Evolutionary conservation across 23 red algal species (phyloP).

Genomic region (Gracilariopsis chorda): DNA sequence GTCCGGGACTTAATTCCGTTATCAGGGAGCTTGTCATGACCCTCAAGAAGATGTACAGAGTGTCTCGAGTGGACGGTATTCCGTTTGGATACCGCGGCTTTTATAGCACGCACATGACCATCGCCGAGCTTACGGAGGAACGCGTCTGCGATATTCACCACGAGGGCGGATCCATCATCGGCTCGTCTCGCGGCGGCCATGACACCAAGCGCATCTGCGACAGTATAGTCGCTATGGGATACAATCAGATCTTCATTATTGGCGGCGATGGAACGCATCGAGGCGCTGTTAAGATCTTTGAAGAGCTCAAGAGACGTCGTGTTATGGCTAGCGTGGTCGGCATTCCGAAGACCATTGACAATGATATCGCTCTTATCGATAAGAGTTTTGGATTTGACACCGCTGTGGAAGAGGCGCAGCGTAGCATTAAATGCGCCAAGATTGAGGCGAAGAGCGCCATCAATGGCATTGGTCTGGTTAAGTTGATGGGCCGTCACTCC

Average conservation of each 20-base stretch:
- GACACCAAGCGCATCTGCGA: conserved; percentile 83
- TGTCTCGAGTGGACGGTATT: conserved; percentile 74
- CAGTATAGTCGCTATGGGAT: conserved; percentile 65
- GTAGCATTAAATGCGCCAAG: conserved; percentile 88
- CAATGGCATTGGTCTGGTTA: conserved; percentile 95
- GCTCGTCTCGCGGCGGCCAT: conserved; percentile 86
- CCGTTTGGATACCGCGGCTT: conserved; percentile 92
- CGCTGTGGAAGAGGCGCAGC: conserved; percentile 93
- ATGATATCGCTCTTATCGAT: conserved; percentile 97
- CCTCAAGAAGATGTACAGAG: conserved; percentile 77
- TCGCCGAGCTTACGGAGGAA: conserved; percentile 52
- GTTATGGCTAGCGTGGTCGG: conserved; percentile 71
- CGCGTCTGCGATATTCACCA: conserved; percentile 83
- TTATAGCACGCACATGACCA: conserved; percentile 70
- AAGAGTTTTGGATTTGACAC: conserved; percentile 97
- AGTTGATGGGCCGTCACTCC: conserved; percentile 93
- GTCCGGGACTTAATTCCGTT: conserved; percentile 93
- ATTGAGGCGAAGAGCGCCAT: conserved; percentile 89
- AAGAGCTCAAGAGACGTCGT: conserved; percentile 59
- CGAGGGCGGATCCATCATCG: conserved; percentile 90
- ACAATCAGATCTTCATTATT: conserved; percentile 95
- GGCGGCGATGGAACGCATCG: conserved; percentile 95
- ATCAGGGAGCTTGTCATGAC: conserved; percentile 90
- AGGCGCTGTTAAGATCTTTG: conserved; percentile 76
- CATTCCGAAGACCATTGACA: conserved; percentile 97